Base-by-base conservation (phyloP, 768 basidiomycete species). In the Boletus fagicola region DNA sequence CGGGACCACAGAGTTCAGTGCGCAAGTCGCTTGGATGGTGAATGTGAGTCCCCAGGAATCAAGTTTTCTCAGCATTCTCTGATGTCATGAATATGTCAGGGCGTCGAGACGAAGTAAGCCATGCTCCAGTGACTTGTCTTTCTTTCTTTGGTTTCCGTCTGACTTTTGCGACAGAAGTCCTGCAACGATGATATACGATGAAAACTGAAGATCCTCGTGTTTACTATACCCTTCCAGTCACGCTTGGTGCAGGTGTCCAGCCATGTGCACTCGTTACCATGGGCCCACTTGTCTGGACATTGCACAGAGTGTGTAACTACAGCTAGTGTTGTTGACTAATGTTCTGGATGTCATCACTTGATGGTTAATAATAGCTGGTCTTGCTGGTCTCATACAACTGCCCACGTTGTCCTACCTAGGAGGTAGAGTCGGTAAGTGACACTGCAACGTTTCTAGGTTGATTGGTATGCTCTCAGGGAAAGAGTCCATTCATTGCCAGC, bases 1-100 rank as follows among this genome's bases (percentile, higher is more conserved):
- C 9, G 63, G 63, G 44, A 24, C 28, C 26, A 62, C 64, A 1
- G 63, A 65, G 87, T 54, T 40, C 18, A 55, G 35, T 22, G 54
- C 61, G 12, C 61, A 61, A 12, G 54, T 61, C 4, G 60, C 60
- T 4, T 61, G 60, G 60, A 50, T 50, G 5, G 53, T n/a, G 44
- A 22, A 61, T 28, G 60, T 61, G 33, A 62, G 60, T 44, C 28
- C 4, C 33, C 8, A 16, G 1, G 9, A 26, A 35, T 38, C 8
- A 2, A 12, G 10, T 11, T 28, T n/a, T 38, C 10, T 28, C 13
- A 12, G 5, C 20, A 4, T 13, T 47, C 28, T 30, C 47, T 60
- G 28, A 49, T 51, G 15, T 30, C 16, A n/a, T 30, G 12, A 24
- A 36, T 36, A 31, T 4, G 12, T 22, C 15, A 62, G 60, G 53